Base-by-base conservation (phyloP, 345 rosid species). In the Populus davidiana region DNA sequence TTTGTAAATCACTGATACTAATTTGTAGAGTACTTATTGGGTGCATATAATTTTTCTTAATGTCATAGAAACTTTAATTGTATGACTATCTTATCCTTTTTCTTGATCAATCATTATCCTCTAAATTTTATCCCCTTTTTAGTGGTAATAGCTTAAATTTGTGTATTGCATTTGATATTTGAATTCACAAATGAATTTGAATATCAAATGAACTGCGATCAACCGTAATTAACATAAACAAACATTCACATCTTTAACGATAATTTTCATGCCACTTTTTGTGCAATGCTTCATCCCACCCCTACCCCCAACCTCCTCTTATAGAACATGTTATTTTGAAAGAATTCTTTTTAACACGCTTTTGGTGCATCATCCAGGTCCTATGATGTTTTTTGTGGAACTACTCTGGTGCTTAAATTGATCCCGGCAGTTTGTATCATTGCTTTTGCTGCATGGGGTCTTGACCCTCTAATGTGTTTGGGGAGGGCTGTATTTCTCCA, bases 401-500 rank as follows among this genome's bases (percentile, higher is more conserved):
- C 84, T 81, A 81, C 87, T 71, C 79, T 86, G 76, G 76, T 87
- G 81, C 81, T 86, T 81, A 86, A 88, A 76, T 85, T 91, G 87
- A 79, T 79, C 59, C 90, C 96, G 72, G 94, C 90, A 59, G 50
- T 88, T 78, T 83, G 88, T 75, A 70, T 93, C 81, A 79, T 91
- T 78, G 72, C 81, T 79, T 91, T 93, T 85, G 80, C 98, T 74
- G 43, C 89, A 74, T 90, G 94, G 93, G 96, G 93, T 76, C 80
- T 91, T 79, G 91, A 74, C 27, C 98, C 96, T 44, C 78, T 93
- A 72, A 47, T 88, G 85, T 90, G 84, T 47, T 80, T 75, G 62
- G 76, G 89, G 81, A 87, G 98, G 83, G 86, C 75, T 77, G 39
- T 90, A 27, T 78, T 90, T 74, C 86, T 88, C 64, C 83, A 73